Base-by-base conservation (phyloP, 495 filamentous ascomycete genomes). In the Acidomyces sp. region DNA sequence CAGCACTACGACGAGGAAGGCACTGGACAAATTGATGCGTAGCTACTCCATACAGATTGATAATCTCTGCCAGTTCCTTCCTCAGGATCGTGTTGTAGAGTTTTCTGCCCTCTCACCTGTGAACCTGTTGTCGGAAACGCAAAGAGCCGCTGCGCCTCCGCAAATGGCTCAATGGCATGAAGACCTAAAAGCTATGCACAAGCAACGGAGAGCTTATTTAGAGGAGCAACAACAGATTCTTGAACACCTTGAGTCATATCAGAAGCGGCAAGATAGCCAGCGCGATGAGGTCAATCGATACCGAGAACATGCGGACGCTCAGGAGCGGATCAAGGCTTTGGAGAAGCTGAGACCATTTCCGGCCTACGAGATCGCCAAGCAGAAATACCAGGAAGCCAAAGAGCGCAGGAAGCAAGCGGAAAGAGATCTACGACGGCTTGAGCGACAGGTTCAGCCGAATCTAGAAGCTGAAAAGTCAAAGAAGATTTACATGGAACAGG, bases 61-160 rank as follows among this genome's bases (percentile, higher is more conserved):
- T 61, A 99, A 99, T 51, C 68, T 96, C 2, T 99, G 90, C 57
- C 90, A 96, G 60, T 99, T 99, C 52, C 68, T 99, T 25, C 90
- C 90, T 1, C 90, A 99, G 57, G 90, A 99, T 55, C 82, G 85
- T 52, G 92, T 99, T 4, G 83, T 84, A 18, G 86, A 94, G 46
- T 99, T 99, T 55, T 84, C 90, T 7, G 80, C 72, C 11, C 68
- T 95, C 46, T 80, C 75, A 5, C 81, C 85, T 0, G 65, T 86
- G n/a, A 81, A 92, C n/a, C 68, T 94, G 13, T 69, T 99, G 2
- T 64, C 71, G 27, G 80, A 86, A 34, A 99, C 90, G 0, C 78
- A 90, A 43, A 71, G 82, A 51, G 90, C 90, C 2, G 87, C 85
- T 15, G 90, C 85, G 3, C 75, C 82, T 0, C 68, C 76, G 19